Evolutionary conservation across 371 early-diverging fungal species (phyloP), one percentile per base, ranked within the genome.

Genomic region (Hamiltosporidium tvaerminnensis): DNA sequence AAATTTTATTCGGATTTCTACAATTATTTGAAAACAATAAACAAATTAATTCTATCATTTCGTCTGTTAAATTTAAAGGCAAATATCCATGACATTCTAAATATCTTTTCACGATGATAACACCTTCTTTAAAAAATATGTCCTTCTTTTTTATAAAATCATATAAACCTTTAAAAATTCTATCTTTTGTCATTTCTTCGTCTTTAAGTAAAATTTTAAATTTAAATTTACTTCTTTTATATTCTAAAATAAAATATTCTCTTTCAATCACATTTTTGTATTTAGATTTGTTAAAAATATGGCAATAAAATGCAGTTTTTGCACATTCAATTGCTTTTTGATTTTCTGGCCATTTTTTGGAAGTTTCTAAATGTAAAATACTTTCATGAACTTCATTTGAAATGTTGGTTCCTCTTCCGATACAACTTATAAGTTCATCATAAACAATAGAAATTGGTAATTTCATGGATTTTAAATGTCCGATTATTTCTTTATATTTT

Each of bases 281-380:
- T 16, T 47, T 36, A 55, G 61, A 55, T 55, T 52, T 59, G 14
- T 39, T 62, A 33, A 59, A 66, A 30, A 64, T 38, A 35, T 50
- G 39, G 60, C 70, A 69, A 39, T 69, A 69, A 12, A 69, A 57
- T 9, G 70, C 70, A 1, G 66, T 66, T 47, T 69, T 69, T 7
- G 60, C 70, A 58, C 56, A 65, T 31, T 56, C 32, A 2, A 39
- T 37, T 31, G 70, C 70, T 39, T 69, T 62, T 14, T 39, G 2
- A 44, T 61, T 57, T 7, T 61, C 33, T 9, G 70, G 70, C 70
- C 70, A 69, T 30, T 65, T 30, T 14, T 10, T 57, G 35, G 50
- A 31, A 7, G 47, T 41, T 35, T 59, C 61, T 33, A 64, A 53
- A 34, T 59, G 50, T 1, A 68, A 34, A 37, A 49, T 39, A 31